Evolutionary conservation across 1,139 yeast genomes (phyloP), one percentile per base, ranked within the genome.

Genomic region (Candida pseudocylindracea): DNA sequence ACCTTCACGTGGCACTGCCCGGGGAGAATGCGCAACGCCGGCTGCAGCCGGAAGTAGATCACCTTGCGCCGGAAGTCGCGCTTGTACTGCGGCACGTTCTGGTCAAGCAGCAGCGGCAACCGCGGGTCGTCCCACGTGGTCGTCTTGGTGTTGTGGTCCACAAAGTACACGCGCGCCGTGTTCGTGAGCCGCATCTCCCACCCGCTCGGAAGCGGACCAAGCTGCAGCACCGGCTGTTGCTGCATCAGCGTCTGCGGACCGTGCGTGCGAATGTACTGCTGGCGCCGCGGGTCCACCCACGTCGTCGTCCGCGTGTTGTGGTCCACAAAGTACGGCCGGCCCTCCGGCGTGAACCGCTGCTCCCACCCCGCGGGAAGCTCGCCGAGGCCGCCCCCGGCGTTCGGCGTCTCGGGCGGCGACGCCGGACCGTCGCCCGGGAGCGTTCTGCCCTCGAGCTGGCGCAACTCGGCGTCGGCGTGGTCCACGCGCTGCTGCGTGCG

Each of bases 41-140:
- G 98, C 57, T 88, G 99, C 9, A 96, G 83, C 52, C 98, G 70
- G 70, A 88, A 91, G 55, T 88, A 88, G 42, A 88, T 88, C 37
- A 88, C 81, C 58, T 88, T 88, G 55, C 99, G 72, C 58, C 98
- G 70, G 57, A 91, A 88, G 55, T 88, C 99, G 59, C 99, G 88
- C 66, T 88, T 91, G 57, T 88, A 88, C 55, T 91, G 98, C 20
- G 99, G 99, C 43, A 88, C 99, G 45, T 85, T 88, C 57, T 88
- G 98, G 52, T 88, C 99, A 43, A 88, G 61, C 9, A 94, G 79
- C 2, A 95, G 83, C 33, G 99, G 99, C 49, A 88, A 65, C 51
- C 99, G 73, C 41, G 99, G 99, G 51, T 88, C 99, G 55, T 88
- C 99, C 99, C 99, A 88, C 2, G 99, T 88, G 2, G 99, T 88